A percentile compares a stretch with the other conserved stretches of the same genome.
These are phyloP conservation scores for Botrytis cinerea DNA, from an alignment of 2,329 filamentous ascomycete genomes.

Conservation along the genomic window DNA sequence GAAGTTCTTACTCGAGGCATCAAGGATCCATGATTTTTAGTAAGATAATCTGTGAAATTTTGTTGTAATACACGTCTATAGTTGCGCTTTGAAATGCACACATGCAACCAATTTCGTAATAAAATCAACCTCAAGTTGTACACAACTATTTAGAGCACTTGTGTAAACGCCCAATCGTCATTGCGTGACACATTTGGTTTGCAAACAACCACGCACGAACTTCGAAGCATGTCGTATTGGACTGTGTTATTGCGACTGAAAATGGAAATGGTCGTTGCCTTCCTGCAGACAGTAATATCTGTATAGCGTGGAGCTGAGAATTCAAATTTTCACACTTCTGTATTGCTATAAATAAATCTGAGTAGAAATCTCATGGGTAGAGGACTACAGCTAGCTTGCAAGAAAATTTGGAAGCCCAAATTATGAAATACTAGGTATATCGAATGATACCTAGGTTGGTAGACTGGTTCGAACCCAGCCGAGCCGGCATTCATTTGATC, in stretches of 20 bases:
- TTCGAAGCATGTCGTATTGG: background rate
- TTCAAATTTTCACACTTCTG: background rate
- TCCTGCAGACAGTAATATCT: background rate
- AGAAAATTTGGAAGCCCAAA: conserved; percentile 1
- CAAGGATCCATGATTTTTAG: background rate
- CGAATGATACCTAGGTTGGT: background rate
- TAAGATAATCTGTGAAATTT: background rate
- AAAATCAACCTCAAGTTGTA: conserved; percentile 3
- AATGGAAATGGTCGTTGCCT: background rate
- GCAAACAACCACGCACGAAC: background rate
- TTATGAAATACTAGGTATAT: background rate
- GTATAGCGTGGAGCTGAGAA: too few species aligned
- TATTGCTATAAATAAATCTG: background rate
- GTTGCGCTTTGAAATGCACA: background rate
- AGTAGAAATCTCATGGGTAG: background rate
- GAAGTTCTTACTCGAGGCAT: background rate
- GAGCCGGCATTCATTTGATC: background rate
- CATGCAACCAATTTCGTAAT: background rate
- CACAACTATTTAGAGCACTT: background rate
- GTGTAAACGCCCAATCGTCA: background rate
- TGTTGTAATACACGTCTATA: background rate
- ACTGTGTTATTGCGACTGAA: background rate
- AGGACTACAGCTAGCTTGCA: background rate
- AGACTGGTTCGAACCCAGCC: background rate
- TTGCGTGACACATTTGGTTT: background rate